Conservation (phyloP, 1,284 basidiomycete species). For the Fomitopsis betulina region DNA sequence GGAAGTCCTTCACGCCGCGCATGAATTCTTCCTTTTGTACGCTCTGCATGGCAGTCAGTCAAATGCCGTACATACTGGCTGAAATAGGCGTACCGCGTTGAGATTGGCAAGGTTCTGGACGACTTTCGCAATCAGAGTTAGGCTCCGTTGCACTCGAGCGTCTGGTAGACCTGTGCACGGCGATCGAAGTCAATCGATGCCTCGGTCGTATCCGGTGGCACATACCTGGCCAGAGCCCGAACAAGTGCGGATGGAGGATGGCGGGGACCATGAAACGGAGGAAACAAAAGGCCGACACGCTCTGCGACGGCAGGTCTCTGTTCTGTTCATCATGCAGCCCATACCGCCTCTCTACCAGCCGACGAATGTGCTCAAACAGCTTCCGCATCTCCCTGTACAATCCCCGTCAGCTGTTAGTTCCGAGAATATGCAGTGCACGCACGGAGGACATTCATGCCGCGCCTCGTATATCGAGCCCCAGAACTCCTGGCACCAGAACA, state of each 20-base stretch:
- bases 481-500: slow-evolving; percentile 71
- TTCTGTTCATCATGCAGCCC: slow-evolving; percentile 38
- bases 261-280: slow-evolving; percentile 81
- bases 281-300: slow-evolving; percentile 83
- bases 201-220: not conserved
- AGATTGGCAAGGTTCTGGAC: slow-evolving; percentile 79
- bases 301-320: slow-evolving; percentile 66
- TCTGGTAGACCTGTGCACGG: slow-evolving; percentile 55
- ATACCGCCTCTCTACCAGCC: slow-evolving; percentile 65
- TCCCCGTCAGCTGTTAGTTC: too few relatives aligned
- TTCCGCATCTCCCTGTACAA: slow-evolving; percentile 63
- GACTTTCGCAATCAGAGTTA: slow-evolving; percentile 76
- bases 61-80: not conserved
- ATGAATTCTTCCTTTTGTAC: slow-evolving; percentile 72
- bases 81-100: slow-evolving; percentile 48
- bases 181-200: not conserved
- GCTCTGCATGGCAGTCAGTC: slow-evolving; percentile 32
- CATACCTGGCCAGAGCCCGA: slow-evolving; percentile 68
- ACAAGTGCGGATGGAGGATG: slow-evolving; percentile 74
- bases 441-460: slow-evolving; percentile 72
- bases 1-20: slow-evolving; percentile 64
- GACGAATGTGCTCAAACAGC: slow-evolving; percentile 68
- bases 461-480: slow-evolving; percentile 77
- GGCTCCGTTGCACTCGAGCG: slow-evolving; percentile 60
- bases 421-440: slow-evolving; percentile 24